Evolutionary conservation across 805 yeast species (phyloP).

Genomic region (Saccharomycopsis javanensis): DNA sequence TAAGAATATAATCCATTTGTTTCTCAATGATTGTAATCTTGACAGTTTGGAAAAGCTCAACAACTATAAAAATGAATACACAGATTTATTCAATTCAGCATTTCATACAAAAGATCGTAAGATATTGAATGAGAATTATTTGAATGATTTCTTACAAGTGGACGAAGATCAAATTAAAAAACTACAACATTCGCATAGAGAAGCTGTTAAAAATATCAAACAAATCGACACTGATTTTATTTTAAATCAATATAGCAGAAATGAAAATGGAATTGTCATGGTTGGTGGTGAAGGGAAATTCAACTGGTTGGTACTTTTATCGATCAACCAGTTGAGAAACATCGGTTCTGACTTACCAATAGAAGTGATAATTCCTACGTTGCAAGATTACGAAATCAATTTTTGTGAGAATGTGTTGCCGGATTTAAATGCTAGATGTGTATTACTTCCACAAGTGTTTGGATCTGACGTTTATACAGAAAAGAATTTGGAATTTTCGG

Average conservation of each 20-base stretch:
- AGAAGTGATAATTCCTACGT: slow-evolving; percentile 70
- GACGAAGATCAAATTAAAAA: background rate
- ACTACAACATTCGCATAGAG: background rate
- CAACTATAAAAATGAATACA: background rate
- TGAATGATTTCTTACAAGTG: background rate
- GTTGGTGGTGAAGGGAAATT: slow-evolving; percentile 74
- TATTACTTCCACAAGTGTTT: slow-evolving; percentile 41
- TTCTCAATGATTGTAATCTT: background rate
- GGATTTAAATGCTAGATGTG: slow-evolving; percentile 53
- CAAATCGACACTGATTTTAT: background rate
- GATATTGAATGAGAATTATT: background rate
- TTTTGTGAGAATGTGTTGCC: slow-evolving; percentile 61
- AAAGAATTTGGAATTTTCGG: slow-evolving; percentile 39
- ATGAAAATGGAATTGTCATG: slow-evolving; percentile 46
- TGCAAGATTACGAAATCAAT: slow-evolving; percentile 61
- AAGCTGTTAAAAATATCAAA: background rate
- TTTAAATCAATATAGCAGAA: slow-evolving; percentile 29
- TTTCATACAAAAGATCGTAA: background rate
- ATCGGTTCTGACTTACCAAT: slow-evolving; percentile 64
- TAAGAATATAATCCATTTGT: background rate
- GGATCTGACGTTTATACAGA: slow-evolving; percentile 45
- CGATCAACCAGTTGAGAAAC: slow-evolving; percentile 55
- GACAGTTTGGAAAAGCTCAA: background rate
- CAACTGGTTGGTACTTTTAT: slow-evolving; percentile 59
- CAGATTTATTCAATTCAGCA: background rate